Evolutionary conservation across 2,329 filamentous ascomycete species (phyloP).

Genomic region (Metarhizium robertsii): DNA sequence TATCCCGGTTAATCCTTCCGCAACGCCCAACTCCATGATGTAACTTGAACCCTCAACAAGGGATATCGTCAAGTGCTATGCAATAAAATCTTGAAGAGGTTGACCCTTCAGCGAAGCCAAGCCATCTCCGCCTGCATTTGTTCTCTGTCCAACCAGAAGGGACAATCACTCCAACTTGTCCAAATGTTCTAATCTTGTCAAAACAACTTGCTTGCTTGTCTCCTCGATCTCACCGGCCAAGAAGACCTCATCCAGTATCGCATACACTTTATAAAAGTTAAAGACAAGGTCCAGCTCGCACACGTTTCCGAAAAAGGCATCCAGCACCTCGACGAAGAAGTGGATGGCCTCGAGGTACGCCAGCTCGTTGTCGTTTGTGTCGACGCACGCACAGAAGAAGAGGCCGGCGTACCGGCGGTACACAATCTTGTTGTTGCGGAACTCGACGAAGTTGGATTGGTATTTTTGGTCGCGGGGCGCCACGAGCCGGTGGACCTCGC

Average conservation of each 20-base stretch:
- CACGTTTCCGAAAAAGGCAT: slow-evolving; percentile 98
- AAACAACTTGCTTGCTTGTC: slow-evolving; percentile 94
- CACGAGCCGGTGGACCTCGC: slow-evolving; percentile 96
- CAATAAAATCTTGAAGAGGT: neutral
- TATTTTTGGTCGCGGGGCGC: slow-evolving; percentile 98
- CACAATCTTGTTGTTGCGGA: slow-evolving; percentile 89
- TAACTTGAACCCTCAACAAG: neutral
- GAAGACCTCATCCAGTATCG: slow-evolving; percentile 97
- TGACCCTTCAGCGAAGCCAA: neutral
- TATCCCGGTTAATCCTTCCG: neutral
- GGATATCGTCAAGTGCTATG: neutral
- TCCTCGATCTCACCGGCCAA: slow-evolving; percentile 96
- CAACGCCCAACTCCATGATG: neutral
- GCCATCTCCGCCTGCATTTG: neutral
- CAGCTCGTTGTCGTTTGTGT: slow-evolving; percentile 97
- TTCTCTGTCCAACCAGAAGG: neutral
- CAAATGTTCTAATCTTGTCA: slow-evolving; percentile 87
- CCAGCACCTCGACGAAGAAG: slow-evolving; percentile 98
- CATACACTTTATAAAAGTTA: slow-evolving; percentile 85
- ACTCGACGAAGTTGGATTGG: slow-evolving; percentile 98
- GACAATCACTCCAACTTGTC: slow-evolving; percentile 75
- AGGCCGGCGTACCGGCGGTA: slow-evolving; percentile 95
- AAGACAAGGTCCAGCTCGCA: slow-evolving; percentile 91
- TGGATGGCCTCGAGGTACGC: slow-evolving; percentile 96
- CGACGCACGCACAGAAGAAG: slow-evolving; percentile 98